A percentile compares a stretch with the other conserved stretches of the same genome.
Conservation (phyloP, 176 grass and related monocot genomes). For the Phyllostachys edulis region DNA sequence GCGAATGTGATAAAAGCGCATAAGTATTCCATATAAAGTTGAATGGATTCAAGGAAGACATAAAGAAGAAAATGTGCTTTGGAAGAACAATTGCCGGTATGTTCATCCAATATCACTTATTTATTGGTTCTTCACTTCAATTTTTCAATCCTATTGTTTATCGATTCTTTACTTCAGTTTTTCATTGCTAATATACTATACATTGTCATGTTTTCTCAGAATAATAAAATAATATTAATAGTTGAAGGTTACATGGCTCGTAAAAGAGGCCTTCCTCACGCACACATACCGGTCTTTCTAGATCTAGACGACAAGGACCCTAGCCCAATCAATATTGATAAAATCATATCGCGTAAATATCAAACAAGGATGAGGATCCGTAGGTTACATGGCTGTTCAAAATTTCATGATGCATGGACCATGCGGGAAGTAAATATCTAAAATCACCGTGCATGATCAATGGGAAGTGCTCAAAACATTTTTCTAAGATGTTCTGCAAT, state of each 20-base stretch:
- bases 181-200: no score
- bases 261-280: slow-evolving; percentile 29
- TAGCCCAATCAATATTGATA: neutral
- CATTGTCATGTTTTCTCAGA: no score
- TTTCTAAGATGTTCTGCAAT: neutral
- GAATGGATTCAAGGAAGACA: neutral
- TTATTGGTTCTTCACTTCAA: no score
- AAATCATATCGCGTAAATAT: neutral
- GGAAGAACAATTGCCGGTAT: neutral
- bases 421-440: neutral
- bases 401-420: slow-evolving; percentile 43
- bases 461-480: slow-evolving; percentile 28
- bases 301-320: neutral
- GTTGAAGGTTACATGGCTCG: no score
- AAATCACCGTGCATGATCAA: slow-evolving; percentile 36
- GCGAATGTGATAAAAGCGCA: no score
- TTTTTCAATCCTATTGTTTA: no score
- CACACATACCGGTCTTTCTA: slow-evolving; percentile 24
- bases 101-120: no score
- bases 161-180: no score
- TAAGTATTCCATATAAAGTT: slow-evolving; percentile 40
- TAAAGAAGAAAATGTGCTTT: neutral
- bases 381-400: neutral
- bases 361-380: neutral
- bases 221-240: no score